phyloP scores from a whole-genome alignment of 257 asterid species.

The Nyctanthes arbortristis region DNA sequence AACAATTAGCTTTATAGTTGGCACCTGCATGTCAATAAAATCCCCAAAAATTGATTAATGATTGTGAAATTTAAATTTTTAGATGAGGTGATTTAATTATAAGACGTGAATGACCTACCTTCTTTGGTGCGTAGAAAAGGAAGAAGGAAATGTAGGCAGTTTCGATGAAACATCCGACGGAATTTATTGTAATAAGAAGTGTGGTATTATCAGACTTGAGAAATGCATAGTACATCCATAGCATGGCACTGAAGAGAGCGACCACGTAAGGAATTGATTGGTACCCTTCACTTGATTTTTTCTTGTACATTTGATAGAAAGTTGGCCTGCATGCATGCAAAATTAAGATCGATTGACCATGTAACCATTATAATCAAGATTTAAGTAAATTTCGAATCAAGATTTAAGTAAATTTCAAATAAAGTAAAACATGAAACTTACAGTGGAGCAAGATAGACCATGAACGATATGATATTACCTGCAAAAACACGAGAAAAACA shows the following conservation, averaged over 20 bases:
- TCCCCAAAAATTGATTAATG: not conserved
- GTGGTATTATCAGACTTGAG: constrained; percentile 38
- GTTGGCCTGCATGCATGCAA: constrained; percentile 34
- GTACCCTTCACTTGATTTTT: constrained; percentile 40
- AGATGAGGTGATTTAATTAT: too few species aligned
- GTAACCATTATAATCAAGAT: not conserved
- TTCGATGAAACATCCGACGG: constrained; percentile 49
- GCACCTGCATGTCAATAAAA: constrained; percentile 34
- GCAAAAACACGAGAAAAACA: constrained; percentile 14
- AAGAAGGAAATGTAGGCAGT: constrained; percentile 35
- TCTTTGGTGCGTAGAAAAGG: constrained; percentile 45
- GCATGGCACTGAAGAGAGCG: constrained; percentile 50
- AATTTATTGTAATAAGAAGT: constrained; percentile 51
- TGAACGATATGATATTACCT: constrained; percentile 65
- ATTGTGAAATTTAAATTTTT: too few species aligned
- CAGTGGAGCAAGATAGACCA: constrained; percentile 59
- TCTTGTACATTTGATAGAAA: constrained; percentile 45
- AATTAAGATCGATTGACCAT: not conserved
- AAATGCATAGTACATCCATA: constrained; percentile 59
- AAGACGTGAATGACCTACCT: constrained; percentile 19
- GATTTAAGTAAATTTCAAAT: too few species aligned
- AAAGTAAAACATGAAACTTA: constrained; percentile 22
- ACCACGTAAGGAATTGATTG: constrained; percentile 53
- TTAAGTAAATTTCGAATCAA: not conserved
- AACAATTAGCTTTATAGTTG: constrained; percentile 39